Evolutionary conservation across 1,139 yeast species (phyloP).

Genomic region (Pichia sp.): DNA sequence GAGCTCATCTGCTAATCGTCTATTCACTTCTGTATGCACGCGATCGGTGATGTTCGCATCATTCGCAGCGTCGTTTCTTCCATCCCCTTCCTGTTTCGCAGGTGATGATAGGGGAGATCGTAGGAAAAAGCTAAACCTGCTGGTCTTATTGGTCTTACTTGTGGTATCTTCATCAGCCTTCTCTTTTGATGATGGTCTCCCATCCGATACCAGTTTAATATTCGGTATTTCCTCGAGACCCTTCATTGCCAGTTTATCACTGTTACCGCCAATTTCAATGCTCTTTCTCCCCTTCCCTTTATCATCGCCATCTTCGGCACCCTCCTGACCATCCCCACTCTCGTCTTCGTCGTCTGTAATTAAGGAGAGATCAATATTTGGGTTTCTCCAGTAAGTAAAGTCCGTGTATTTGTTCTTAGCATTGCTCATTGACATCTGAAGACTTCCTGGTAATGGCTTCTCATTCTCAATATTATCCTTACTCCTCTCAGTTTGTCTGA

Average conservation of each 20-base stretch:
- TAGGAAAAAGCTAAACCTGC: slow-evolving; percentile 18
- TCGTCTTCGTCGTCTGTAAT: slow-evolving; percentile 39
- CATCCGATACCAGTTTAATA: neutral
- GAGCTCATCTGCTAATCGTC: no score
- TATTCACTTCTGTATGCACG: no score
- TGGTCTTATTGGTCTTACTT: slow-evolving; percentile 5
- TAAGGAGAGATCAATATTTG: slow-evolving; percentile 58
- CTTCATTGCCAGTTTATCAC: no score
- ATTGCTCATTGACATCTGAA: slow-evolving; percentile 17
- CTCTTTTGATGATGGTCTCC: no score
- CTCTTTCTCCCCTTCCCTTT: neutral
- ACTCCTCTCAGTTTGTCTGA: slow-evolving; percentile 9
- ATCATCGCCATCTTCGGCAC: neutral
- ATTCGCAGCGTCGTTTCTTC: neutral
- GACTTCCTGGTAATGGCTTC: neutral
- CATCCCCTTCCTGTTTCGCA: slow-evolving; percentile 3
- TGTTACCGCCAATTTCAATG: neutral
- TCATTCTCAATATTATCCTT: neutral
- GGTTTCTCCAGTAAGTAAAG: slow-evolving; percentile 88
- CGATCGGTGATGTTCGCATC: neutral
- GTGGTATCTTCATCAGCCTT: slow-evolving; percentile 1
- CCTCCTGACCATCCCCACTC: slow-evolving; percentile 11
- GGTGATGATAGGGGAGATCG: slow-evolving; percentile 17
- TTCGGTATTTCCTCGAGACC: no score
- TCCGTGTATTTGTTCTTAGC: slow-evolving; percentile 69